Percentiles rank a stretch among this genome's conserved stretches.
phyloP scores from a whole-genome alignment of 1,284 basidiomycete species.

The Papiliotrema terrestris region DNA sequence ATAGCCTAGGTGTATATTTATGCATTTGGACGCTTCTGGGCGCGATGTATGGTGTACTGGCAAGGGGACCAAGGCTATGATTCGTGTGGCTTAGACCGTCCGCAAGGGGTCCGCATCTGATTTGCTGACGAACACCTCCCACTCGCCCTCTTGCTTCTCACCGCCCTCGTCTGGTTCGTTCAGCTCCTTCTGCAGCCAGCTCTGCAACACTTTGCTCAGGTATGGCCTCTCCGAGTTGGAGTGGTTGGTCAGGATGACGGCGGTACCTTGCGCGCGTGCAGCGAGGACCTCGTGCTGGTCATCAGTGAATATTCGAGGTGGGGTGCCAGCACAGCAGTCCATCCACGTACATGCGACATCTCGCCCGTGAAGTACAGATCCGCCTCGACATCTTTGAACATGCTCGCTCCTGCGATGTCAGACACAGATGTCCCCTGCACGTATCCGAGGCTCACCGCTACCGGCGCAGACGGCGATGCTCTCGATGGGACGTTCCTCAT shows the following conservation, averaged over 20 bases:
- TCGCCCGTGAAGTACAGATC: constrained; percentile 89
- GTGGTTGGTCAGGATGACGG: constrained; percentile 79
- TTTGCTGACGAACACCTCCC: constrained; percentile 43
- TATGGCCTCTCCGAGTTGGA: constrained; percentile 87
- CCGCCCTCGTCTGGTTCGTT: constrained; percentile 27
- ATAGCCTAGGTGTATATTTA: no score
- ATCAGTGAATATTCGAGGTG: neutral
- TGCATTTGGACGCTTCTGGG: no score
- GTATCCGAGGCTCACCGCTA: constrained; percentile 53
- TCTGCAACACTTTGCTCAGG: constrained; percentile 61
- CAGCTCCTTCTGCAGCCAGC: constrained; percentile 60
- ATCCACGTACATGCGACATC: constrained; percentile 69
- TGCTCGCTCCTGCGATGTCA: constrained; percentile 52
- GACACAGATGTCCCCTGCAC: neutral
- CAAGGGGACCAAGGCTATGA: no score
- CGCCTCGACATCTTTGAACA: constrained; percentile 65
- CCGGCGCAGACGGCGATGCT: constrained; percentile 79
- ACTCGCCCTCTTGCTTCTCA: constrained; percentile 10
- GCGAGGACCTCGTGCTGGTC: constrained; percentile 76
- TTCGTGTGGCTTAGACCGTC: constrained; percentile 17
- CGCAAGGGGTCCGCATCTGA: constrained; percentile 41
- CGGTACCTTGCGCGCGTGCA: constrained; percentile 64
- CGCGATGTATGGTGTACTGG: no score
- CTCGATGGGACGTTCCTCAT: constrained; percentile 23
- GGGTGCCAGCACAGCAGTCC: constrained; percentile 6